Evolutionary conservation across 306 rosid species (phyloP), one percentile per base, ranked within the genome.

Genomic region (Acacia confusa): DNA sequence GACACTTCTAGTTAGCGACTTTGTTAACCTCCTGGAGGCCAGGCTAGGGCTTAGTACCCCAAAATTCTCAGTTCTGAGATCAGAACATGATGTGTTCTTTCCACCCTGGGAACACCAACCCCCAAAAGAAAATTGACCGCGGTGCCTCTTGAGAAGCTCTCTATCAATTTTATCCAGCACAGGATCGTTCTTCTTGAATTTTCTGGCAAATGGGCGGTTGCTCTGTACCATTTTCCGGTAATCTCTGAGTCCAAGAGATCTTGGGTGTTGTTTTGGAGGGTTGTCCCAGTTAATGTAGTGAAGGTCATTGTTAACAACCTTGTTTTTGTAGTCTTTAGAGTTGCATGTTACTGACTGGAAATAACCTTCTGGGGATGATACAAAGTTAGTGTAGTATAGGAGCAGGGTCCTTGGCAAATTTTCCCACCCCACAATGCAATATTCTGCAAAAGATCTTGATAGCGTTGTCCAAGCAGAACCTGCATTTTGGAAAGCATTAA

Each of bases 391-490:
- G 87, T 92, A 94, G 91, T 92, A 94, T n/a, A 94, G 97, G 61
- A 92, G 97, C 20, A 94, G 94, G 38, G 97, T 94, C 76, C 98
- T 92, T 69, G 97, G 97, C 34, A 91, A 77, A 87, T 95, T 95
- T 84, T 95, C 97, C 98, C 98, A 92, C 0, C 97, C 98, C 73
- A 91, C 75, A 19, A 92, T 82, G 88, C 97, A 90, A 50, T 92
- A 95, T 78, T 95, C 97, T 0, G 97, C 84, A 73, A 92, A 95
- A 13, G 97, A 90, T 81, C 98, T 91, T 84, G 98, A 95, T 63
- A 95, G 45, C 75, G 92, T 75, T 82, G 97, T 90, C 98, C 98
- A 95, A 3, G 98, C 98, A 58, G 98, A 95, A 77, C 98, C 98
- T 94, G 88, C 66, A 64, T 58, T 34, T 67, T 70, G 71, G 63